Evolutionary conservation across 257 asterid species (phyloP), one percentile per base, ranked within the genome.

Genomic region (Solanum dulcamara): DNA sequence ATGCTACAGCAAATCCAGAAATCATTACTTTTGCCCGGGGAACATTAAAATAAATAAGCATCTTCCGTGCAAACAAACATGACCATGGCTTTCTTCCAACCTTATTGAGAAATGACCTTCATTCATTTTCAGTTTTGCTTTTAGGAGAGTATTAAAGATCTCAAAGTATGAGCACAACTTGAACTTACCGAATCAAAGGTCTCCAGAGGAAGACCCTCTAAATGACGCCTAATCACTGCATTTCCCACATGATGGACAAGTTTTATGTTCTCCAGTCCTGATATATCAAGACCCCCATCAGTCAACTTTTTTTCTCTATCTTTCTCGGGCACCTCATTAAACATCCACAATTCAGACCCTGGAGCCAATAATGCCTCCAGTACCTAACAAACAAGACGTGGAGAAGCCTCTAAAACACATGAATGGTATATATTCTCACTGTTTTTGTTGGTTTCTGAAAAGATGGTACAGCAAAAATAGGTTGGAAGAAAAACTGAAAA

Each of bases 141-240:
- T 60, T 38, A 30, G 72, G 77, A 42, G 28, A 40, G n/a, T 38
- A 20, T 60, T 38, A 62, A 62, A 57, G 35, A 86, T 48, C n/a
- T 72, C 81, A 84, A 81, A 81, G 84, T 71, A 81, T 83, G 74
- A 81, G 85, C 55, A 87, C 24, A 85, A 72, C 66, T 80, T 59
- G 85, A 88, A 91, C 99, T 93, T 92, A 96, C 99, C 88, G 99
- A 96, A 92, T 94, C 99, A 91, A 96, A 96, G 85, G 97, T 96
- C 90, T 96, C 99, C 82, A 96, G 77, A 60, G 99, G 99, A 87
- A 96, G 97, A 88, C 55, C 92, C 93, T 96, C 98, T 87, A 96
- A 87, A 90, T 96, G 98, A 50, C 99, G 97, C 81, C 98, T 91
- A 85, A 96, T 93, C 87, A 94, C 99, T 33, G 99, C 98, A 91